Evolutionary conservation across 2,329 filamentous ascomycete species (phyloP).

Genomic region (Capronia americana): DNA sequence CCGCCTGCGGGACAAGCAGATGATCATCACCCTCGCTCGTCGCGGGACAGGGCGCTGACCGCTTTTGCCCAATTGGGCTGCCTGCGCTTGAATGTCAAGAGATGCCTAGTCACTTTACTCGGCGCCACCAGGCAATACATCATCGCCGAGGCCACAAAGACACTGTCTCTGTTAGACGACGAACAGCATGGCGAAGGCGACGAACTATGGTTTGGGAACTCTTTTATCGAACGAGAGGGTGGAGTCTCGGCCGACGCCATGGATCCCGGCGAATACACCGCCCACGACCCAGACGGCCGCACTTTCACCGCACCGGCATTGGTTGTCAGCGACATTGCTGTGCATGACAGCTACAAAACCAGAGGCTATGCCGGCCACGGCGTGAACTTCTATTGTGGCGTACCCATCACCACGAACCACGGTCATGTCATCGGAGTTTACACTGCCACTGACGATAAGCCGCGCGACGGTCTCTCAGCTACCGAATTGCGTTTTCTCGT

Average conservation of each 20-base stretch:
- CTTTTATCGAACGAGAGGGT: slow-evolving; percentile 42
- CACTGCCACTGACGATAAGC: slow-evolving; percentile 64
- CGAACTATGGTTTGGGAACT: slow-evolving; percentile 42
- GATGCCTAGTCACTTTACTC: slow-evolving; percentile 60
- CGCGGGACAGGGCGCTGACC: slow-evolving; percentile 50
- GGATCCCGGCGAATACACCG: slow-evolving; percentile 29
- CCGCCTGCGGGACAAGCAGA: slow-evolving; percentile 24
- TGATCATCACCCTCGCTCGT: slow-evolving; percentile 41
- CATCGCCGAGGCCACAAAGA: slow-evolving; percentile 58
- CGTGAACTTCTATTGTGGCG: slow-evolving; percentile 62
- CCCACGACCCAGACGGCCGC: slow-evolving; percentile 29
- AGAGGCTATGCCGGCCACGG: slow-evolving; percentile 46
- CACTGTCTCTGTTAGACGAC: slow-evolving; percentile 47
- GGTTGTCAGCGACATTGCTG: slow-evolving; percentile 49
- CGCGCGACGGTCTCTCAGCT: slow-evolving; percentile 57
- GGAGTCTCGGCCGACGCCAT: slow-evolving; percentile 43
- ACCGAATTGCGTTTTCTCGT: slow-evolving; percentile 62
- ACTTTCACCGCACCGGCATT: slow-evolving; percentile 33
- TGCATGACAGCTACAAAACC: slow-evolving; percentile 48
- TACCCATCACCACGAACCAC: slow-evolving; percentile 65
- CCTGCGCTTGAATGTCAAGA: slow-evolving; percentile 51
- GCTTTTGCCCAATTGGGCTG: slow-evolving; percentile 59
- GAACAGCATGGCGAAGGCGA: slow-evolving; percentile 42
- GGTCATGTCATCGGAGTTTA: slow-evolving; percentile 67
- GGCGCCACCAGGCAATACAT: slow-evolving; percentile 57